These are phyloP conservation scores for Panaeolus papilionaceus DNA, from an alignment of 768 basidiomycete genomes.

Conservation along the genomic window DNA sequence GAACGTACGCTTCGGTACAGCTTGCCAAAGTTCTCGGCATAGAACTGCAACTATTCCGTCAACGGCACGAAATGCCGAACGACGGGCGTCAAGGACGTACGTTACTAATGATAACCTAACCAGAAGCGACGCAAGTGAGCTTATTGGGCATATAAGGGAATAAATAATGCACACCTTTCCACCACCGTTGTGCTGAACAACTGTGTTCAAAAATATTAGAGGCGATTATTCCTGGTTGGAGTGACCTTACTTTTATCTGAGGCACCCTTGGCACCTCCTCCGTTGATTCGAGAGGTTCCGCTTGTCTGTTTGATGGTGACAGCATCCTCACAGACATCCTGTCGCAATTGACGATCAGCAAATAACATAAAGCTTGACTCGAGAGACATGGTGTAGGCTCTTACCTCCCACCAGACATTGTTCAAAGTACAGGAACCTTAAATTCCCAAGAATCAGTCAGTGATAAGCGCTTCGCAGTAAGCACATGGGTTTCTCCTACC, in stretches of 20 bases:
- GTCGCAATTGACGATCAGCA: not conserved
- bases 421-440: conserved; percentile 38
- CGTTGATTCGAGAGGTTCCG: conserved; percentile 42
- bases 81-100: conserved; percentile 26
- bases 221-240: not conserved
- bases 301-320: conserved; percentile 47
- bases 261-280: conserved; percentile 41
- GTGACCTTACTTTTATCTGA: conserved; percentile 35
- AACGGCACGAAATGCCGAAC: not conserved
- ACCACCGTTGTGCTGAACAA: conserved; percentile 46
- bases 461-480: not conserved
- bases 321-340: conserved; percentile 46
- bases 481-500: conserved; percentile 25
- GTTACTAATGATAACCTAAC: conserved; percentile 41
- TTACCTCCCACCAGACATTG: conserved; percentile 39
- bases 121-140: not conserved
- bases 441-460: not conserved
- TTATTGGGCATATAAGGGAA: not conserved
- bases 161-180: conserved; percentile 28
- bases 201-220: conserved; percentile 17
- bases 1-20: conserved; percentile 39
- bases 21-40: conserved; percentile 46
- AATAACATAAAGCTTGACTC: not conserved
- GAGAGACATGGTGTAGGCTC: not conserved
- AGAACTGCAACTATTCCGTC: conserved; percentile 34